Percentiles rank a stretch among this genome's conserved stretches.
Evolutionary conservation across 179 eudicot species (phyloP).

Genomic region (Silene coronaria): DNA sequence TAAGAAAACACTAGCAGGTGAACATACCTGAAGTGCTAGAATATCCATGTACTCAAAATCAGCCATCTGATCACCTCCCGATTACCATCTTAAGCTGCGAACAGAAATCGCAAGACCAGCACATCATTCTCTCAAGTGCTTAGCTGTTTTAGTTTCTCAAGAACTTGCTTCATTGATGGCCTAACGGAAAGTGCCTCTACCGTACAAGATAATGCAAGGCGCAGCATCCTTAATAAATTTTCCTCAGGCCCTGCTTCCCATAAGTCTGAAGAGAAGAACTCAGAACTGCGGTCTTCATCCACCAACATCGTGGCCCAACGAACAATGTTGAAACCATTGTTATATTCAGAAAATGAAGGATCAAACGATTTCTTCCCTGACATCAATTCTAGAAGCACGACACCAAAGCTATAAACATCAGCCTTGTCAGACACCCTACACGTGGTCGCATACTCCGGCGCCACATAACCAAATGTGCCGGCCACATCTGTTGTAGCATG

Average conservation of each 20-base stretch:
- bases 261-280: slow-evolving; percentile 38
- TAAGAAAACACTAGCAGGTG: not conserved
- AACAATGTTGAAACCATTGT: slow-evolving; percentile 54
- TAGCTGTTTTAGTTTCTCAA: slow-evolving; percentile 44
- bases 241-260: slow-evolving; percentile 53
- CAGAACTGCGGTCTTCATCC: slow-evolving; percentile 36
- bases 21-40: slow-evolving; percentile 18
- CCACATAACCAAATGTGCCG: slow-evolving; percentile 62
- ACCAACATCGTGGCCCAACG: slow-evolving; percentile 46
- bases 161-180: slow-evolving; percentile 53
- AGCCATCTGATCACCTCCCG: not conserved
- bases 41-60: not conserved
- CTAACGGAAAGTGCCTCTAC: slow-evolving; percentile 45
- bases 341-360: slow-evolving; percentile 52
- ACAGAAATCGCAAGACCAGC: not conserved
- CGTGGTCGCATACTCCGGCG: slow-evolving; percentile 58
- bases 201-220: slow-evolving; percentile 50
- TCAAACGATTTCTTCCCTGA: slow-evolving; percentile 52
- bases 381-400: slow-evolving; percentile 49
- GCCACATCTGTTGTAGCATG: slow-evolving; percentile 62
- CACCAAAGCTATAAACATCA: slow-evolving; percentile 61
- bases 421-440: slow-evolving; percentile 55
- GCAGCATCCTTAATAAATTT: slow-evolving; percentile 40
- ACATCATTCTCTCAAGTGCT: slow-evolving; percentile 20
- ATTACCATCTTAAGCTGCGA: not conserved